Percentiles rank a stretch among this genome's conserved stretches.
phyloP scores from a whole-genome alignment of 2,329 filamentous ascomycete genomes.

The Colletotrichum orchidophilum region DNA sequence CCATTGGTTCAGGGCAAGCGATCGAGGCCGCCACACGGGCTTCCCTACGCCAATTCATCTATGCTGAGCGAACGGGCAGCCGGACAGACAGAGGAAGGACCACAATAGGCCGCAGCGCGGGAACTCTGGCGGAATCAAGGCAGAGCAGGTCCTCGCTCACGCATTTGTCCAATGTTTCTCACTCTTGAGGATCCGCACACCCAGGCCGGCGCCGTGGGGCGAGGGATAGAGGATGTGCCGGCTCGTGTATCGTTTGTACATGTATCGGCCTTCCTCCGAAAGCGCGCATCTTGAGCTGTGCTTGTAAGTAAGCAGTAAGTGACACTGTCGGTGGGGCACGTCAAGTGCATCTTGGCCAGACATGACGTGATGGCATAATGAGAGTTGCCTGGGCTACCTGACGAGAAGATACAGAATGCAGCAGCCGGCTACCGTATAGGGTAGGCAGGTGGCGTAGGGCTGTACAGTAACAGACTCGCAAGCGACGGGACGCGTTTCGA shows the following conservation, averaged over 20 bases:
- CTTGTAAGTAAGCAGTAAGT: constrained; percentile 10
- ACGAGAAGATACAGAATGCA: background rate
- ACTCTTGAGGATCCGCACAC: background rate
- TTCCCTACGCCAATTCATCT: constrained; percentile 18
- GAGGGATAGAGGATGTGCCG: background rate
- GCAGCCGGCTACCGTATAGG: background rate
- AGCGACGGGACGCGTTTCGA: constrained; percentile 14
- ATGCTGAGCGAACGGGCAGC: constrained; percentile 23
- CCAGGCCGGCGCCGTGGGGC: background rate
- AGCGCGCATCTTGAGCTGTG: constrained; percentile 7
- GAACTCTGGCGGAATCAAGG: constrained; percentile 17
- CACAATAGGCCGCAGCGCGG: constrained; percentile 4
- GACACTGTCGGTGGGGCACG: background rate
- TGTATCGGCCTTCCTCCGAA: constrained; percentile 11
- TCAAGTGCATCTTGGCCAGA: constrained; percentile 1
- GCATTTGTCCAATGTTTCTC: constrained; percentile 14
- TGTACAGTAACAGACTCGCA: background rate
- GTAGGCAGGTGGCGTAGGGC: background rate
- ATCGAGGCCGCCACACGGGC: constrained; percentile 32
- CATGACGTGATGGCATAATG: constrained; percentile 5
- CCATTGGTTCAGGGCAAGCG: constrained; percentile 33
- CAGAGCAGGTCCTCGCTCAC: constrained; percentile 15
- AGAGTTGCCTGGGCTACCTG: background rate
- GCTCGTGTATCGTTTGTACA: background rate
- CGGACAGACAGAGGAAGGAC: constrained; percentile 24